phyloP scores from a whole-genome alignment of 2,329 filamentous ascomycete genomes.

The Penicillium sp. region DNA sequence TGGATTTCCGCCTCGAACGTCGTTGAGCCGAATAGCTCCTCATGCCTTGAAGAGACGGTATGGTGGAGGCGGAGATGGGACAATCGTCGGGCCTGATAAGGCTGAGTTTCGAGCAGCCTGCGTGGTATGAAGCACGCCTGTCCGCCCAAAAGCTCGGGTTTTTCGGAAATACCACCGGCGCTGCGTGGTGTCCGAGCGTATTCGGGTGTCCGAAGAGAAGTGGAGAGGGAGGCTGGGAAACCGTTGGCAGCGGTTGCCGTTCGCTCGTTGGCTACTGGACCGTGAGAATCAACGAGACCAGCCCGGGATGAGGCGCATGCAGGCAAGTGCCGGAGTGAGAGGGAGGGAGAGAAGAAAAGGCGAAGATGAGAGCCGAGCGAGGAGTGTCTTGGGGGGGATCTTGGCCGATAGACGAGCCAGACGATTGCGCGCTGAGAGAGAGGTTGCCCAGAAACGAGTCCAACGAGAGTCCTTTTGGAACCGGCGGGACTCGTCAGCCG shows the following conservation, averaged over 20 bases:
- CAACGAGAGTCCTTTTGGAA: constrained; percentile 14
- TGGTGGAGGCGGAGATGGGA: constrained; percentile 10
- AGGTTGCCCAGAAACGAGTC: constrained; percentile 16
- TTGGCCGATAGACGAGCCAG: constrained; percentile 20
- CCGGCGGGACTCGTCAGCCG: constrained; percentile 31
- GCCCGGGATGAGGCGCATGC: background rate
- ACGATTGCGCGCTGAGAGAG: constrained; percentile 14
- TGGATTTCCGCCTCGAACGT: constrained; percentile 27
- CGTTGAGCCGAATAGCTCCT: constrained; percentile 21
- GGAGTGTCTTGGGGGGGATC: constrained; percentile 21
- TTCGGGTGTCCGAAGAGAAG: constrained; percentile 1
- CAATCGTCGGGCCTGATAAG: constrained; percentile 19
- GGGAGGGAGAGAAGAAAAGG: constrained; percentile 7
- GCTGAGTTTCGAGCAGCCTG: constrained; percentile 10
- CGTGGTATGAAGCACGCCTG: background rate
- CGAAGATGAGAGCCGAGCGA: constrained; percentile 5
- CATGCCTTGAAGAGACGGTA: constrained; percentile 28
- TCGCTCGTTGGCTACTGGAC: constrained; percentile 1
- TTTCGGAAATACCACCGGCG: background rate
- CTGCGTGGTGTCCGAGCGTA: background rate
- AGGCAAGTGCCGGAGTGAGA: constrained; percentile 8
- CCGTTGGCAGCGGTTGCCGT: background rate
- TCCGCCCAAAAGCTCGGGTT: background rate
- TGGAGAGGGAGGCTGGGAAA: constrained; percentile 5
- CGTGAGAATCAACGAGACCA: background rate